phyloP scores from a whole-genome alignment of 1,139 yeast species.

The Yamadazyma mexicana region DNA sequence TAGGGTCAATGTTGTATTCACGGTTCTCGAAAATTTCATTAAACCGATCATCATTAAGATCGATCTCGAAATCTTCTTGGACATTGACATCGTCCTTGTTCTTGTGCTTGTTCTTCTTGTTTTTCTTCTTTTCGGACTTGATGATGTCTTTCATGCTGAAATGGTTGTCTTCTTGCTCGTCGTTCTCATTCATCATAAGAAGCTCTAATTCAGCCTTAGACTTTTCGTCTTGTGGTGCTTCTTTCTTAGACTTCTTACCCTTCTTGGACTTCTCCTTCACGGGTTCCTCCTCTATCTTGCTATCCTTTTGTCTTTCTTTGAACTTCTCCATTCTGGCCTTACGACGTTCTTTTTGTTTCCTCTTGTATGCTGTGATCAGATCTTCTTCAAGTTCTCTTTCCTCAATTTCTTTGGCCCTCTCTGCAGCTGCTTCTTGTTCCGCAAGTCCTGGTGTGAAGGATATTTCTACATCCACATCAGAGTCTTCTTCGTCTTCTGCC shows the following conservation, averaged over 20 bases:
- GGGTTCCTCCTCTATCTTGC: conserved; percentile 19
- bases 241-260: conserved; percentile 14
- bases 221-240: conserved; percentile 35
- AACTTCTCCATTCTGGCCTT: conserved; percentile 74
- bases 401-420: conserved; percentile 17
- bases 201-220: conserved; percentile 73
- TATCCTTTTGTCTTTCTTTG: conserved; percentile 55
- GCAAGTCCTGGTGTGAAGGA: conserved; percentile 89
- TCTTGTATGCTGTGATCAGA: conserved; percentile 77
- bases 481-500: conserved; percentile 46
- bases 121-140: conserved; percentile 68
- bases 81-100: conserved; percentile 41
- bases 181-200: conserved; percentile 67
- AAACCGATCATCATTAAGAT: conserved; percentile 82
- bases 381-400: conserved; percentile 60
- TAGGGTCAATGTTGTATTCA: conserved; percentile 90
- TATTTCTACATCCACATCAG: conserved; percentile 89
- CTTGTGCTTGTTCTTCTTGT: conserved; percentile 33
- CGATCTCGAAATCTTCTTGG: conserved; percentile 69
- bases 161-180: conserved; percentile 50
- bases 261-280: conserved; percentile 15
- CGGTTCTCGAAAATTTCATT: conserved; percentile 83
- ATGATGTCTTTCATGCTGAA: conserved; percentile 79
- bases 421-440: conserved; percentile 29
- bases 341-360: conserved; percentile 92